These are phyloP conservation scores for Mycogone perniciosa DNA, from an alignment of 2,329 filamentous ascomycete genomes.

Conservation along the genomic window DNA sequence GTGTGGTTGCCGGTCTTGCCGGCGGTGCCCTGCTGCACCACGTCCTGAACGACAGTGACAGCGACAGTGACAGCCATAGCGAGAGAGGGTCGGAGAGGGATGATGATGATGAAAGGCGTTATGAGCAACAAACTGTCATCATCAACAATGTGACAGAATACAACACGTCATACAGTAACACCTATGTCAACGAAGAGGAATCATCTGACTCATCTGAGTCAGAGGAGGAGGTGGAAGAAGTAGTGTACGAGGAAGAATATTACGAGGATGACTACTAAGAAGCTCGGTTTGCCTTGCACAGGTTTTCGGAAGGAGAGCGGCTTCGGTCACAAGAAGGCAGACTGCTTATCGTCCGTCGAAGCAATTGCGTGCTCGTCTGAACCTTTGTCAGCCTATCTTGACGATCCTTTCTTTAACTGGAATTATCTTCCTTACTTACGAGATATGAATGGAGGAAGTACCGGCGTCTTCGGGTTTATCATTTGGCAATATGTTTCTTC, in stretches of 20 bases:
- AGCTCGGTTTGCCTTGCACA: not conserved
- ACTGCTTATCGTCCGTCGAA: constrained; percentile 11
- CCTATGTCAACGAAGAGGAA: no score
- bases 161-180: no score
- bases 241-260: not conserved
- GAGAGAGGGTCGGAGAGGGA: not conserved
- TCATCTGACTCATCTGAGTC: no score
- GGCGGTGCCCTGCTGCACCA: constrained; percentile 54
- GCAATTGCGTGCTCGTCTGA: constrained; percentile 26
- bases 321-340: no score
- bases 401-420: no score
- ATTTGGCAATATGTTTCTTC: not conserved
- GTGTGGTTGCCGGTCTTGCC: constrained; percentile 50
- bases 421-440: not conserved
- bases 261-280: not conserved
- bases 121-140: constrained; percentile 1
- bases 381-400: no score
- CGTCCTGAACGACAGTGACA: constrained; percentile 33
- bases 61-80: constrained; percentile 10
- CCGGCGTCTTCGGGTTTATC: not conserved
- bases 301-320: no score
- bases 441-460: not conserved
- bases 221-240: not conserved
- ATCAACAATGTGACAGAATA: not conserved
- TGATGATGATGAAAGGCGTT: constrained; percentile 15